A percentile compares a stretch with the other conserved stretches of the same genome.
Evolutionary conservation across 2,329 filamentous ascomycete genomes (phyloP).

Genomic region (Fusarium denticulatum): DNA sequence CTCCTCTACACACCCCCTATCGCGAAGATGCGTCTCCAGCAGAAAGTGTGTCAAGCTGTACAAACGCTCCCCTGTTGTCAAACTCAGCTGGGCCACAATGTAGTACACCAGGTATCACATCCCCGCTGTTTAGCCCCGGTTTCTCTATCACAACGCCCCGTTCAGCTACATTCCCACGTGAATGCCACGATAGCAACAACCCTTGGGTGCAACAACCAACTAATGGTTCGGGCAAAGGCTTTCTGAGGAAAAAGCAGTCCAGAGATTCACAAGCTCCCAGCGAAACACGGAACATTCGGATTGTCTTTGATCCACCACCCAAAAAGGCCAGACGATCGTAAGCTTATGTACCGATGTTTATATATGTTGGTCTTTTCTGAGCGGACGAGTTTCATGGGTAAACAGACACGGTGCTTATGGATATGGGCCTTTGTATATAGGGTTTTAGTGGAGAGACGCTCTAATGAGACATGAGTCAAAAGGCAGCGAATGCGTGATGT

Average conservation of each 20-base stretch:
- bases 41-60: constrained; percentile 48
- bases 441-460: background rate
- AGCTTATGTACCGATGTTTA: background rate
- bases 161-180: constrained; percentile 17
- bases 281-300: constrained; percentile 50
- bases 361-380: background rate
- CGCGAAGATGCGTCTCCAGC: constrained; percentile 45
- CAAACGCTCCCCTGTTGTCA: constrained; percentile 49
- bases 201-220: constrained; percentile 33
- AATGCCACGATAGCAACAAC: constrained; percentile 17
- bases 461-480: background rate
- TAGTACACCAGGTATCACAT: constrained; percentile 39
- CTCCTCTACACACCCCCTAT: constrained; percentile 18
- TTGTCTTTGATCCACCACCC: constrained; percentile 54
- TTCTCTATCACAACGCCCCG: constrained; percentile 36
- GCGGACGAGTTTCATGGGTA: constrained; percentile 6
- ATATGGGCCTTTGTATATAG: background rate
- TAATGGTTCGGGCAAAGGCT: constrained; percentile 9
- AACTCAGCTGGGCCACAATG: constrained; percentile 43
- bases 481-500: background rate
- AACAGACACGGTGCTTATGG: background rate
- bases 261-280: constrained; percentile 47
- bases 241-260: constrained; percentile 36
- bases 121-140: constrained; percentile 38
- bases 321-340: constrained; percentile 26